Conservation (phyloP, 306 rosid genomes). For the Gleditsia sinensis region DNA sequence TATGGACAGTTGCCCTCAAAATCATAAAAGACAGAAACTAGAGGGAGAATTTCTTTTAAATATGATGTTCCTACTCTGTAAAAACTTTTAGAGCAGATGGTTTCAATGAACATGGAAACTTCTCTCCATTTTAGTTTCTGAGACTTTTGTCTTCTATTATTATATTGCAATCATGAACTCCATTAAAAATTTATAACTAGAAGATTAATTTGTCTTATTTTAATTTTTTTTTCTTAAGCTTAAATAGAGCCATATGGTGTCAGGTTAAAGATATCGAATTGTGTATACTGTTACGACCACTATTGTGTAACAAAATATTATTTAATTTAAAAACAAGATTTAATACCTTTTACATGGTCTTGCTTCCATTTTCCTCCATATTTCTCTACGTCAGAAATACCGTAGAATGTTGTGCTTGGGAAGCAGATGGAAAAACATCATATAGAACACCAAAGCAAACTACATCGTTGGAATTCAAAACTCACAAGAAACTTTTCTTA, state of each 20-base stretch:
- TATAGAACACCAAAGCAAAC: background rate
- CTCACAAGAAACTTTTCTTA: background rate
- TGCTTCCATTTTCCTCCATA: background rate
- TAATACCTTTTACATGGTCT: background rate
- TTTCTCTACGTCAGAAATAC: background rate
- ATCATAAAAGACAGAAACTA: background rate
- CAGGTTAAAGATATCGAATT: background rate
- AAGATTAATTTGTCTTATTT: background rate
- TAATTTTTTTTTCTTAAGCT: background rate
- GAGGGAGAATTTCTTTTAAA: background rate
- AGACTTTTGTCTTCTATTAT: background rate
- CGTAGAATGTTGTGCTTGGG: background rate
- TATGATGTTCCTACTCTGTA: background rate
- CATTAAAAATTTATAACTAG: background rate
- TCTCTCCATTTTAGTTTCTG: background rate
- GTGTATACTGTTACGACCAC: background rate
- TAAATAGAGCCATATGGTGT: background rate
- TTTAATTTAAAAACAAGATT: too few species aligned
- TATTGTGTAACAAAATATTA: too few species aligned
- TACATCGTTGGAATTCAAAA: conserved; percentile 5
- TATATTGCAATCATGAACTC: background rate
- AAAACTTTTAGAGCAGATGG: background rate
- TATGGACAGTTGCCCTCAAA: background rate
- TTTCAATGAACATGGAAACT: background rate
- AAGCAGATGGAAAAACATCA: background rate